A percentile compares a stretch with the other conserved stretches of the same genome.
Conservation (phyloP, 1,284 basidiomycete genomes). For the Fomitopsis schrenkii region DNA sequence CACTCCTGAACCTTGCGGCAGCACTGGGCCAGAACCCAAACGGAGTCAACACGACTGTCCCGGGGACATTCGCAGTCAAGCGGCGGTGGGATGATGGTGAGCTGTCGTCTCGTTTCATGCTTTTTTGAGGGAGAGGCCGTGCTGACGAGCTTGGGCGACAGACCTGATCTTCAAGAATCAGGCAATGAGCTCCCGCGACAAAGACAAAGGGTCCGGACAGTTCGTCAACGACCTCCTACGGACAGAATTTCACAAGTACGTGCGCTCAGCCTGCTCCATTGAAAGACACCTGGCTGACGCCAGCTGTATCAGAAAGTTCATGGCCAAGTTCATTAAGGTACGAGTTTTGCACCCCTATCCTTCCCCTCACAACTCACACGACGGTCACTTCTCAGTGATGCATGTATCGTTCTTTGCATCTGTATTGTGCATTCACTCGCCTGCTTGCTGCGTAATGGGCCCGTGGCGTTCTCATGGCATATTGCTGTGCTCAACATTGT, state of each 20-base stretch:
- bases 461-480: not conserved
- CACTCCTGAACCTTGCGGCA: conserved; percentile 83
- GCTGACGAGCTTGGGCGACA: conserved; percentile 23
- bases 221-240: conserved; percentile 93
- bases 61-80: conserved; percentile 87
- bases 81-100: conserved; percentile 91
- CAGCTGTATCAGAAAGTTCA: conserved; percentile 56
- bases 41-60: conserved; percentile 70
- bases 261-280: conserved; percentile 14
- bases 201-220: conserved; percentile 68
- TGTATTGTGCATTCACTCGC: not conserved
- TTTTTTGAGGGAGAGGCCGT: not conserved
- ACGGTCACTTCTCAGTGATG: not conserved
- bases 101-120: conserved; percentile 15
- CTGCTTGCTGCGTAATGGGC: not conserved
- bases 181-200: conserved; percentile 65
- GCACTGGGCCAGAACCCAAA: conserved; percentile 71
- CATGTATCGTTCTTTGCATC: not conserved
- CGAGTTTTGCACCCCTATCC: conserved; percentile 2
- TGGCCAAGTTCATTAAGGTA: conserved; percentile 77
- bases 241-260: conserved; percentile 88
- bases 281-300: conserved; percentile 6
- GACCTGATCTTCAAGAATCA: conserved; percentile 98
- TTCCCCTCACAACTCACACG: not conserved
- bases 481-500: not conserved